These are phyloP conservation scores for Dendrobium huoshanense DNA, from an alignment of 106 monocot species.

Conservation along the genomic window DNA sequence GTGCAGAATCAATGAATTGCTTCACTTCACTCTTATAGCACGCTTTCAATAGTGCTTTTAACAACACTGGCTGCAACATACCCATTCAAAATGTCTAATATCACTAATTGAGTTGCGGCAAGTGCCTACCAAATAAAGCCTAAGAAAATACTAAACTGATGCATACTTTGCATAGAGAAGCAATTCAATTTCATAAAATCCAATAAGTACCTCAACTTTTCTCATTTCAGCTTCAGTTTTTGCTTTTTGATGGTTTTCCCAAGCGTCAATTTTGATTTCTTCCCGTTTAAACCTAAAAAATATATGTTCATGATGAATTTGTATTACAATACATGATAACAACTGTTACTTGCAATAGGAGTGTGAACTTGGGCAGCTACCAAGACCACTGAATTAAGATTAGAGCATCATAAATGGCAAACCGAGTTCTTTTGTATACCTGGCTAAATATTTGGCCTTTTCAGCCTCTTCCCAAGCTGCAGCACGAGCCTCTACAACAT, in stretches of 20 bases:
- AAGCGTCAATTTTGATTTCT: conserved; percentile 44
- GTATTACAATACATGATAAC: conserved; percentile 6
- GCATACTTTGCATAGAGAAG: neutral
- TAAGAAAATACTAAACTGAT: neutral
- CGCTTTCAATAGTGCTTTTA: no score
- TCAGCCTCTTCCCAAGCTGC: conserved; percentile 96
- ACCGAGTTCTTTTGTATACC: conserved; percentile 27
- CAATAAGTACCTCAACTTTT: conserved; percentile 34
- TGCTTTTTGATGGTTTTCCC: conserved; percentile 58
- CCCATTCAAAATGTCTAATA: no score
- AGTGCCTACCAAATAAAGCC: neutral
- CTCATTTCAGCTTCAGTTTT: conserved; percentile 58
- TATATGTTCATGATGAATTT: neutral
- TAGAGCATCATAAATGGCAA: neutral
- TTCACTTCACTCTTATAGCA: no score
- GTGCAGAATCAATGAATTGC: no score
- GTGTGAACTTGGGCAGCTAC: neutral
- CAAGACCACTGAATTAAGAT: neutral
- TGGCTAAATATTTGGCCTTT: conserved; percentile 76
- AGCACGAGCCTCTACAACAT: conserved; percentile 58
- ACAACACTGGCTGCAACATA: no score
- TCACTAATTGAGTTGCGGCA: neutral
- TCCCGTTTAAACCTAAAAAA: conserved; percentile 40
- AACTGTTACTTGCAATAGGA: neutral
- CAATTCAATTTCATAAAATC: neutral